Evolutionary conservation across 2,329 filamentous ascomycete genomes (phyloP).

Genomic region (Fusarium abutilonis): DNA sequence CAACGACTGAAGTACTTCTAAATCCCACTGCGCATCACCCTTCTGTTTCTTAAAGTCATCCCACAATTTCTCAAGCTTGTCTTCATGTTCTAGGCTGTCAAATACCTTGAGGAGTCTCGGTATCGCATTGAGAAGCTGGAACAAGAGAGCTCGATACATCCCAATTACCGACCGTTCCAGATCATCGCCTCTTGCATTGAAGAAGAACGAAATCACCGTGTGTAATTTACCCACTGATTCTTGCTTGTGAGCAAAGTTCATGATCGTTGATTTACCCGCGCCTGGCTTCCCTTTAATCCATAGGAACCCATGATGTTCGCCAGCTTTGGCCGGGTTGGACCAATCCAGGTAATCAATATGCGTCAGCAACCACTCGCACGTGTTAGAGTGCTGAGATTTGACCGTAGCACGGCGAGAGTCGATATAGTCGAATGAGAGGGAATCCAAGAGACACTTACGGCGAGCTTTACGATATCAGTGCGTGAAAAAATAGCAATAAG

Average conservation of each 20-base stretch:
- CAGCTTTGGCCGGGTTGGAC: background rate
- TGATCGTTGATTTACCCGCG: slow-evolving; percentile 57
- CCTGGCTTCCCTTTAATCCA: slow-evolving; percentile 61
- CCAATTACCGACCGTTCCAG: slow-evolving; percentile 58
- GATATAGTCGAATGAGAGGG: no score
- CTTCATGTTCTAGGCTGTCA: slow-evolving; percentile 13
- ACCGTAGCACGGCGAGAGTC: no score
- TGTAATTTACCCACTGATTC: slow-evolving; percentile 6
- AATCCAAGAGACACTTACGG: no score
- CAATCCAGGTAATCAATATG: slow-evolving; percentile 16
- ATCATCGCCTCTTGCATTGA: slow-evolving; percentile 57
- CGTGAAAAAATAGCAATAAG: no score
- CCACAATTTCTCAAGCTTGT: slow-evolving; percentile 6
- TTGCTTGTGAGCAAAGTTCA: slow-evolving; percentile 50
- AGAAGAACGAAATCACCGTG: slow-evolving; percentile 58
- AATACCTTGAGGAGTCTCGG: slow-evolving; percentile 49
- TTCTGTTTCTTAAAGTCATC: background rate
- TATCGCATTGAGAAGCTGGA: slow-evolving; percentile 54
- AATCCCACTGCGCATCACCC: accelerated
- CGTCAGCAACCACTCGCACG: slow-evolving; percentile 28
- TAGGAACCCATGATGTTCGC: slow-evolving; percentile 49
- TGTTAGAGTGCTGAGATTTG: background rate
- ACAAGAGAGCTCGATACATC: slow-evolving; percentile 61
- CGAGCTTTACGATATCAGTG: no score
- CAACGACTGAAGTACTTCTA: no score